Evolutionary conservation across 2,329 filamentous ascomycete species (phyloP), one percentile per base, ranked within the genome.

Genomic region (Dactylellina leptospora): DNA sequence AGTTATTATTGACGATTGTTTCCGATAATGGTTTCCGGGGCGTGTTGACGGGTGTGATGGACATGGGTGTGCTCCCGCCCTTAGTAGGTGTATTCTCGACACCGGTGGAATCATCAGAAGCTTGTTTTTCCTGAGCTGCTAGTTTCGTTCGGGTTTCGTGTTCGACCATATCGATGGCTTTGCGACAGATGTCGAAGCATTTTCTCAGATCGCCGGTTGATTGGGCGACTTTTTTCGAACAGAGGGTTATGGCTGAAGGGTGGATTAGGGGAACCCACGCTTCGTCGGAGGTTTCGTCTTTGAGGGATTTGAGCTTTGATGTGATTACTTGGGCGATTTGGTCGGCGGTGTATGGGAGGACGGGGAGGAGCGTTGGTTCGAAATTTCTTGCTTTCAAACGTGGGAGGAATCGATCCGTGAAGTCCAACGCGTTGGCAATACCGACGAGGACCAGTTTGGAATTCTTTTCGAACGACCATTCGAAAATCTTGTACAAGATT

Each of bases 201-300:
- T 96, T 96, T 72, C 95, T 90, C 51, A 99, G 81, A 79, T 99
- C 95, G 44, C 95, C 95, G 0, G 92, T 96, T 79, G 97, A 93
- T 59, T 90, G 92, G 2, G 95, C 90, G 13, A 99, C 91, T 79
- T 97, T 99, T 79, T 95, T 91, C 5, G 95, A 90, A 79, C 93
- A 96, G 45, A 99, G 88, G 77, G 96, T 91, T 76, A 99, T 92
- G 16, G 95, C 95, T 10, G 92, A 91, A 0, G 93, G 93, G 77
- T 97, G 93, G 69, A 99, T 87, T 77, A 97, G 96, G 0, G 95
- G 95, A 2, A 96, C 82, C 72, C 87, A 89, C 70, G 85, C 84
- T 4, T 84, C 78, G 2, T 80, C 80, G 22, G 78, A 76, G 20
- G 79, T 77, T 30, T 78, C 73, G 20, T 77, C 78, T 45, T 92